Base-by-base conservation (phyloP, 345 rosid species). In the Populus euphratica region DNA sequence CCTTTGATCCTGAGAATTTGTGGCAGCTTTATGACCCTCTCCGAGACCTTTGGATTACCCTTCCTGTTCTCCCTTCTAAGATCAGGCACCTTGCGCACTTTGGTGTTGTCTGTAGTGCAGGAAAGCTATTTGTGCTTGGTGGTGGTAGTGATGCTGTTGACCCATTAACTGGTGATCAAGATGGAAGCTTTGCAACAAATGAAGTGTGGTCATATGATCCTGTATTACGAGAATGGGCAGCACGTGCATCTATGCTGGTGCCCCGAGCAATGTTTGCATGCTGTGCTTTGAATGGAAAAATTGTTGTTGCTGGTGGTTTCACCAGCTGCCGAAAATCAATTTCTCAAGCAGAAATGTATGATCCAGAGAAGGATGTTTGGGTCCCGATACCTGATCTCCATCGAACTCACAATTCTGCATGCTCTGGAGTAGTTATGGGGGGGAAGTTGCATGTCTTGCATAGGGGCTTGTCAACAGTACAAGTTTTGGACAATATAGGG, bases 221-320 rank as follows among this genome's bases (percentile, higher is more conserved):
- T 49, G 76, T 93, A n/a, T 70, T 76, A 52, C 87, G 93, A 29
- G 88, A 75, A n/a, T 96, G 99, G 99, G 75, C 88, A 11, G 85
- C 81, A 0, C 65, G 89, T 12, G 89, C 94, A 21, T 77, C 98
- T 20, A 96, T 96, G 99, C 91, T 90, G 25, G 96, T 96, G 16
- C 92, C 99, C 16, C 94, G 98, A 54, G 91, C 98, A 31, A 96
- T 93, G 99, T 96, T 96, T 83, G 98, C 99, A 0, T 96, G 99
- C 59, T 92, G 96, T 8, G 86, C 86, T 59, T 83, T 96, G 80
- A 86, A 96, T 29, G 99, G 97, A 73, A 93, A 91, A 81, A 91
- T 96, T 75, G 81, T 96, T 4, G 97, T 92, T 33, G 97, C 99
- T 0, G 99, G 99, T 2, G 99, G 98, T 16, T 93, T 96, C 78